A percentile compares a stretch with the other conserved stretches of the same genome.
Evolutionary conservation across 257 asterid species (phyloP).

Genomic region (Osmanthus fragrans): DNA sequence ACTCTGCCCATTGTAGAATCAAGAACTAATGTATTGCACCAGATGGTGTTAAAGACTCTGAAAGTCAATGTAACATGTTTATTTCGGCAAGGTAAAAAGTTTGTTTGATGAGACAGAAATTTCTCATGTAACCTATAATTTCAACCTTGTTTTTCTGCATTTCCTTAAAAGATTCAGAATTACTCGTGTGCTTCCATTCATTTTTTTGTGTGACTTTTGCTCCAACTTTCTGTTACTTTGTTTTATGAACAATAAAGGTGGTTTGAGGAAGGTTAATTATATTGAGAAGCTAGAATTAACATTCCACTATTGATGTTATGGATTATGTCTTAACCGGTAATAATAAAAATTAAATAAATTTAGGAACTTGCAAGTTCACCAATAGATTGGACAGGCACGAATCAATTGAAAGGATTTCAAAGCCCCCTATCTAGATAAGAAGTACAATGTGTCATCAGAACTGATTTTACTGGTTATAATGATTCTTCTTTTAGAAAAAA

Average conservation of each 20-base stretch:
- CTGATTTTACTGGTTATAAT: no score
- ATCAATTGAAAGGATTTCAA: no score
- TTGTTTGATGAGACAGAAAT: slow-evolving; percentile 28
- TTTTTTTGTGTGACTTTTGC: slow-evolving; percentile 7
- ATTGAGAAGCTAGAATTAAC: background rate
- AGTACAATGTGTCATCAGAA: no score
- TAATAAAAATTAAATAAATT: background rate
- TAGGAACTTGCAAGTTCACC: no score
- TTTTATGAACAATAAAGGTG: slow-evolving; percentile 1
- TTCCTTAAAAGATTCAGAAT: slow-evolving; percentile 32
- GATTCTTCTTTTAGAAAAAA: no score
- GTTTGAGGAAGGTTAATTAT: background rate
- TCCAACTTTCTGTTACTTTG: background rate
- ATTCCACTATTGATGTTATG: background rate
- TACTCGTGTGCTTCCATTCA: slow-evolving; percentile 11
- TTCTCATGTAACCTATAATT: slow-evolving; percentile 34
- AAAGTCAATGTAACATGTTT: slow-evolving; percentile 40
- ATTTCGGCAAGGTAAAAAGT: slow-evolving; percentile 39
- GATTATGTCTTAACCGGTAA: background rate
- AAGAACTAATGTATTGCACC: slow-evolving; percentile 29
- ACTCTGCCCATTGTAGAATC: slow-evolving; percentile 21
- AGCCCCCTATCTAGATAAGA: no score
- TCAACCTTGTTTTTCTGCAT: slow-evolving; percentile 19
- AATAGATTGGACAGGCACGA: no score
- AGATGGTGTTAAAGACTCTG: slow-evolving; percentile 21